Evolutionary conservation across 306 rosid species (phyloP).

Genomic region (Lagenaria siceraria): DNA sequence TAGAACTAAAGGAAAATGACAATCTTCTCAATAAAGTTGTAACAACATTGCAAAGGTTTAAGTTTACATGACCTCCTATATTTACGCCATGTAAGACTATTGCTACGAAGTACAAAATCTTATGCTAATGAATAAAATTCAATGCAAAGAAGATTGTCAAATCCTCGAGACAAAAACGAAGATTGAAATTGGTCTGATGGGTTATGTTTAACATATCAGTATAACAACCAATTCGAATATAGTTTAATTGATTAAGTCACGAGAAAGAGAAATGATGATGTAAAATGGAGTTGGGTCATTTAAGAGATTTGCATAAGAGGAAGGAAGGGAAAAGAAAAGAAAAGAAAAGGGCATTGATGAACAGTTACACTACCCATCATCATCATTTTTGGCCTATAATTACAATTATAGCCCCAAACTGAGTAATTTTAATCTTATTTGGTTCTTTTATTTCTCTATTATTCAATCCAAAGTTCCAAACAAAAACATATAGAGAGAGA

Average conservation of each 20-base stretch:
- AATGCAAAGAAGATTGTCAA: not conserved
- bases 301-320: slow-evolving; percentile 46
- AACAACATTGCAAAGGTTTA: not conserved
- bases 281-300: slow-evolving; percentile 24
- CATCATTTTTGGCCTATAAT: slow-evolving; percentile 46
- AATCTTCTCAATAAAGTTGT: no score
- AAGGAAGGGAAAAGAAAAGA: not conserved
- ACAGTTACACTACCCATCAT: slow-evolving; percentile 37
- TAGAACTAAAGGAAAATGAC: no score
- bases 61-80: not conserved
- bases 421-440: not conserved
- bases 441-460: not conserved
- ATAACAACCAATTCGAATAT: not conserved
- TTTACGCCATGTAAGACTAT: accelerated
- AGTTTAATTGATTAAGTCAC: no score
- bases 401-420: slow-evolving; percentile 39
- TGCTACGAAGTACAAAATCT: not conserved
- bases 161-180: no score
- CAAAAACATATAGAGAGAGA: not conserved
- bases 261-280: not conserved
- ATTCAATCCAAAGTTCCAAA: not conserved
- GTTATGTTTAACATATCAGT: not conserved
- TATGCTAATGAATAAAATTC: no score
- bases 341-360: slow-evolving; percentile 44
- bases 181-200: not conserved